phyloP scores from a whole-genome alignment of 768 basidiomycete genomes.

The Podaxis carcinomalis region DNA sequence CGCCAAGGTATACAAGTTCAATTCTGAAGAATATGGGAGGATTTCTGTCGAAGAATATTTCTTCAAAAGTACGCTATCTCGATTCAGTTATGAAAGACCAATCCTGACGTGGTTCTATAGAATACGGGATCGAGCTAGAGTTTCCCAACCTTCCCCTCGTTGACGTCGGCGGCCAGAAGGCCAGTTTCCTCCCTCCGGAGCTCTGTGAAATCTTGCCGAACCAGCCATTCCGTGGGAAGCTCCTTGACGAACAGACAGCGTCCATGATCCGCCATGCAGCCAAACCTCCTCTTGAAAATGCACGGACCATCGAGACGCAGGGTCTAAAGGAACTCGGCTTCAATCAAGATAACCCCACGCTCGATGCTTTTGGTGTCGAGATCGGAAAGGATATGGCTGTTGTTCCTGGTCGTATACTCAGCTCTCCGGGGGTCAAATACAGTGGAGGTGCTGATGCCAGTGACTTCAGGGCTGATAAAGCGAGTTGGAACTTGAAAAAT shows the following conservation, averaged over 20 bases:
- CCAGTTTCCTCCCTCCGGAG: slow-evolving; percentile 61
- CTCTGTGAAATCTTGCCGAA: slow-evolving; percentile 67
- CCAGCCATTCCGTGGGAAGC: slow-evolving; percentile 66
- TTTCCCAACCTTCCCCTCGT: slow-evolving; percentile 52
- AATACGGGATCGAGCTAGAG: slow-evolving; percentile 52
- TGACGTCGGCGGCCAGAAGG: slow-evolving; percentile 49
- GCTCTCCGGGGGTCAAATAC: slow-evolving; percentile 59
- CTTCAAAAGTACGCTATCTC: slow-evolving; percentile 46
- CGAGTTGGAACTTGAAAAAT: slow-evolving; percentile 72
- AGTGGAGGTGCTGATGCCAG: slow-evolving; percentile 35
- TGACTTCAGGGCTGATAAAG: slow-evolving; percentile 37
- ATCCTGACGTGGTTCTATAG: slow-evolving; percentile 28
- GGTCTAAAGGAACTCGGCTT: slow-evolving; percentile 66
- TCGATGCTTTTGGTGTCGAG: slow-evolving; percentile 57
- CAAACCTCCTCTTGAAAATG: slow-evolving; percentile 68
- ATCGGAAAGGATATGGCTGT: slow-evolving; percentile 64
- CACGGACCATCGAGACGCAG: slow-evolving; percentile 47
- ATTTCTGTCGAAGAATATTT: slow-evolving; percentile 65
- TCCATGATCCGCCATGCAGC: slow-evolving; percentile 71
- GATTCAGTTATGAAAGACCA: background rate
- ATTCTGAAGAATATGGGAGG: slow-evolving; percentile 50
- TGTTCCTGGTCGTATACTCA: slow-evolving; percentile 67
- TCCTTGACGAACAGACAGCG: slow-evolving; percentile 66
- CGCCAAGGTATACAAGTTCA: slow-evolving; percentile 49
- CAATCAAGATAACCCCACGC: slow-evolving; percentile 29